Conservation (phyloP, 768 basidiomycete genomes). For the Collybia nuda region DNA sequence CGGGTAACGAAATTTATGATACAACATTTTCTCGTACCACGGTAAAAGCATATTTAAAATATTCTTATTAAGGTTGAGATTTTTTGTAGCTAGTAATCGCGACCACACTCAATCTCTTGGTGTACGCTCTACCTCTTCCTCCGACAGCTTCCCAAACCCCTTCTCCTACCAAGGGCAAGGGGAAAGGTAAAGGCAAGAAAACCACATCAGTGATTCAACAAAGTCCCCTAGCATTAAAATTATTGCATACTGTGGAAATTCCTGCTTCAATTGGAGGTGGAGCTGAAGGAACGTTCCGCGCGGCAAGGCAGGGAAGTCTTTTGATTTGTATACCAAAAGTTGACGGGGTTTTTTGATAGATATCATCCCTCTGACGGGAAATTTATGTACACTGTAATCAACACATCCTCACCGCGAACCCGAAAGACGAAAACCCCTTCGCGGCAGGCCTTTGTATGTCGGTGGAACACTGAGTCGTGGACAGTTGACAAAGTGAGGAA, state of each 20-base stretch:
- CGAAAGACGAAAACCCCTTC: slow-evolving; percentile 51
- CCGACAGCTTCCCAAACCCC: slow-evolving; percentile 11
- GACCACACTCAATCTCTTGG: slow-evolving; percentile 60
- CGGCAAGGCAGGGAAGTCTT: slow-evolving; percentile 40
- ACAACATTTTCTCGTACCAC: slow-evolving; percentile 70
- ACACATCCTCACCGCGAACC: slow-evolving; percentile 61
- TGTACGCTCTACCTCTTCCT: slow-evolving; percentile 53
- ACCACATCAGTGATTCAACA: slow-evolving; percentile 11
- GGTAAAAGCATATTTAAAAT: slow-evolving; percentile 35
- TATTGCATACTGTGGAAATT: slow-evolving; percentile 52
- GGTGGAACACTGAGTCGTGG: slow-evolving; percentile 78
- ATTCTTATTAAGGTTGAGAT: background rate
- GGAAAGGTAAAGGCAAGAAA: slow-evolving; percentile 39
- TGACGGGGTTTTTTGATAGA: slow-evolving; percentile 30
- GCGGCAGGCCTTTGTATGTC: slow-evolving; percentile 63
- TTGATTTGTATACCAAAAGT: background rate
- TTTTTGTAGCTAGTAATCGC: slow-evolving; percentile 58
- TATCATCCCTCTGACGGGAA: slow-evolving; percentile 52
- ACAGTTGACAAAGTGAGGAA: slow-evolving; percentile 64
- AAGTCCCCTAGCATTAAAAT: slow-evolving; percentile 20
- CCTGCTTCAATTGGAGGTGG: slow-evolving; percentile 48
- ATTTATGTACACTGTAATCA: slow-evolving; percentile 69
- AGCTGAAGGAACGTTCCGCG: slow-evolving; percentile 60
- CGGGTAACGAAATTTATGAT: slow-evolving; percentile 85
- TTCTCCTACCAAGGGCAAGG: slow-evolving; percentile 36